These are phyloP conservation scores for Candida nonsorbophila DNA, from an alignment of 805 yeast genomes.

Conservation along the genomic window DNA sequence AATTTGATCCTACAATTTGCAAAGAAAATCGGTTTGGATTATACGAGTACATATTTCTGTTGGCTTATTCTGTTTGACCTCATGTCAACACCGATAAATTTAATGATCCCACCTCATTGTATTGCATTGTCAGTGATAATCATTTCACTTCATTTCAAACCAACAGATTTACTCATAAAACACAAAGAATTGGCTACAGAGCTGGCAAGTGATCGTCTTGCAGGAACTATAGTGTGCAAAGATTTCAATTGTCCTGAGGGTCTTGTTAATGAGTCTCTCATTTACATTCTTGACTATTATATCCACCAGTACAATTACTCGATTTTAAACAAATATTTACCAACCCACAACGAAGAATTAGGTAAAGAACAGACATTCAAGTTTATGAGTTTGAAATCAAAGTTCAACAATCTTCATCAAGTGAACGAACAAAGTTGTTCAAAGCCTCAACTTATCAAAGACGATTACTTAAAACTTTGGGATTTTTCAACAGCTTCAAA, in stretches of 20 bases:
- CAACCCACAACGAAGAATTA: conserved; percentile 23
- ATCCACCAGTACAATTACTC: conserved; percentile 52
- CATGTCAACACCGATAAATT: conserved; percentile 59
- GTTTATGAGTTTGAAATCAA: conserved; percentile 39
- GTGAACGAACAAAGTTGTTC: conserved; percentile 25
- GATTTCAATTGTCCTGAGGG: conserved; percentile 39
- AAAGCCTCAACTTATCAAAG: conserved; percentile 29
- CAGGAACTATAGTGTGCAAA: conserved; percentile 18
- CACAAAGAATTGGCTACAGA: conserved; percentile 10
- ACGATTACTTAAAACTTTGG: conserved; percentile 44
- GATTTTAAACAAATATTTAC: conserved; percentile 41
- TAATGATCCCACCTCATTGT: conserved; percentile 71
- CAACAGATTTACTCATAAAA: conserved; percentile 20
- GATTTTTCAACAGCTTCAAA: conserved; percentile 31
- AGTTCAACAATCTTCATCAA: conserved; percentile 34
- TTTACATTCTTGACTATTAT: conserved; percentile 56
- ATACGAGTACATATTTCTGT: conserved; percentile 47
- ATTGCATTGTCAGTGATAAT: conserved; percentile 66
- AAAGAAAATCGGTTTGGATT: conserved; percentile 42
- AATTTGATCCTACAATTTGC: conserved; percentile 58
- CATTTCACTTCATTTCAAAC: conserved; percentile 50
- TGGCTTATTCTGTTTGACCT: conserved; percentile 80
- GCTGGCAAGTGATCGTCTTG: conserved; percentile 9
- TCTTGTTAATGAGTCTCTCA: conserved; percentile 46
- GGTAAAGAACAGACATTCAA: conserved; percentile 46